Base-by-base conservation (phyloP, 495 filamentous ascomycete genomes). In the Penicillium diatomitis region DNA sequence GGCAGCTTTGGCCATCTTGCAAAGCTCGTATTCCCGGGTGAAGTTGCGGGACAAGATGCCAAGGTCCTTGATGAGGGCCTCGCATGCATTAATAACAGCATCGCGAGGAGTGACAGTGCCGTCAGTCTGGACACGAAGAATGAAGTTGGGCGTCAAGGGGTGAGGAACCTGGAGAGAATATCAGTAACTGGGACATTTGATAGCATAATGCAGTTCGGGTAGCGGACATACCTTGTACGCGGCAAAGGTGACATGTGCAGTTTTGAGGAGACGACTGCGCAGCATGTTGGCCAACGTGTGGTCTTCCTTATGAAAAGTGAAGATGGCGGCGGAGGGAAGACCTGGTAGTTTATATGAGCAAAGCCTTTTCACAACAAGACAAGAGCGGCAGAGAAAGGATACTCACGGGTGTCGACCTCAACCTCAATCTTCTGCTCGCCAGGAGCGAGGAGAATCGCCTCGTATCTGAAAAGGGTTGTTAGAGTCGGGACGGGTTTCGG, bases 301-400 rank as follows among this genome's bases (percentile, higher is more conserved):
- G 62, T 99, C 94, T 63, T 99, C 94, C 67, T 95, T 96, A 64
- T 88, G 83, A 70, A 99, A 85, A 46, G 83, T 85, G 73, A 99
- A 97, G 63, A 95, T 85, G 11, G 89, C 84, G 38, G 55, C 81
- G 75, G 72, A 94, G 78, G 57, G 90, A 73, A 78, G 86, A 52
- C 90, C 90, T 95, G 45, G 9, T 2, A 20, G 20, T 20, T 20
- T 20, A 20, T 20, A 20, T 20, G 20, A 20, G 20, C 20, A 20
- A 20, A 20, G 20, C 20, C 20, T 20, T 20, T 1, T 1, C 20
- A 20, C 20, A 20, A 20, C 20, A 20, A 1, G 20, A 20, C 20
- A 20, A 20, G 20, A 20, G 20, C 20, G 20, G 20, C 20, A 20
- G 20, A 20, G 20, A 20, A 20, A 49, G 38, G 38, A 34, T 3